Evolutionary conservation across 2,329 filamentous ascomycete species (phyloP).

Genomic region (Arachnomyces sp.): DNA sequence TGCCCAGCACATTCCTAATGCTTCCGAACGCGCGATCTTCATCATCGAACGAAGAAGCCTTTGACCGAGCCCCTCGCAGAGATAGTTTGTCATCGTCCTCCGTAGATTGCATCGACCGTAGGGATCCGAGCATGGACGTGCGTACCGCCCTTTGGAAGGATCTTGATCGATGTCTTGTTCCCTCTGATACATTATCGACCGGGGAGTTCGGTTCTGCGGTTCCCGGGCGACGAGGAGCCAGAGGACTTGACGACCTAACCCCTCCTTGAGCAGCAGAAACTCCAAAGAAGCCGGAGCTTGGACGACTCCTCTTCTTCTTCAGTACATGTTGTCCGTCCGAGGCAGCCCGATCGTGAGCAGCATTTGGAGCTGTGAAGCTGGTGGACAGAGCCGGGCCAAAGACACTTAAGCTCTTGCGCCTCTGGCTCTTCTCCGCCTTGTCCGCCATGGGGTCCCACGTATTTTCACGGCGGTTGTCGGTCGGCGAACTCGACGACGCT

Average conservation of each 20-base stretch:
- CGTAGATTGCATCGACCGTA: slow-evolving; percentile 44
- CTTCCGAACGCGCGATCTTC: slow-evolving; percentile 26
- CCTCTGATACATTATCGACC: slow-evolving; percentile 20
- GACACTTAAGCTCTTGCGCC: slow-evolving; percentile 27
- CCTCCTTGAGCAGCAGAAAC: slow-evolving; percentile 3
- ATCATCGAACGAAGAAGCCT: slow-evolving; percentile 41
- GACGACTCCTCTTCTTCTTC: slow-evolving; percentile 26
- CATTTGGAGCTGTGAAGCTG: slow-evolving; percentile 15
- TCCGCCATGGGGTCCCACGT: slow-evolving; percentile 15
- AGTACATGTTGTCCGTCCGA: slow-evolving; percentile 28
- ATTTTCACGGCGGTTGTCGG: not conserved
- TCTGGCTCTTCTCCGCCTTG: slow-evolving; percentile 15
- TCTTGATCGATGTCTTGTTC: slow-evolving; percentile 30
- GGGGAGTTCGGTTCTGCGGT: slow-evolving; percentile 22
- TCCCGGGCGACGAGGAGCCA: slow-evolving; percentile 19
- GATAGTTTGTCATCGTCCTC: slow-evolving; percentile 44
- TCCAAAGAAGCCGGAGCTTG: slow-evolving; percentile 31
- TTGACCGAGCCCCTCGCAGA: slow-evolving; percentile 43
- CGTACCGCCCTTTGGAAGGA: slow-evolving; percentile 38
- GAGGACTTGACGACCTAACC: no score
- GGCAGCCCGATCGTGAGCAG: slow-evolving; percentile 27
- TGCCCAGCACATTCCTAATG: slow-evolving; percentile 31
- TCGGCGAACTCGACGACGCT: no score
- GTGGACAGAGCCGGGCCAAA: slow-evolving; percentile 18
- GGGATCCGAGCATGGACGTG: slow-evolving; percentile 52